Evolutionary conservation across 2,329 filamentous ascomycete species (phyloP), one percentile per base, ranked within the genome.

Genomic region (Stachybotrys echinatus): DNA sequence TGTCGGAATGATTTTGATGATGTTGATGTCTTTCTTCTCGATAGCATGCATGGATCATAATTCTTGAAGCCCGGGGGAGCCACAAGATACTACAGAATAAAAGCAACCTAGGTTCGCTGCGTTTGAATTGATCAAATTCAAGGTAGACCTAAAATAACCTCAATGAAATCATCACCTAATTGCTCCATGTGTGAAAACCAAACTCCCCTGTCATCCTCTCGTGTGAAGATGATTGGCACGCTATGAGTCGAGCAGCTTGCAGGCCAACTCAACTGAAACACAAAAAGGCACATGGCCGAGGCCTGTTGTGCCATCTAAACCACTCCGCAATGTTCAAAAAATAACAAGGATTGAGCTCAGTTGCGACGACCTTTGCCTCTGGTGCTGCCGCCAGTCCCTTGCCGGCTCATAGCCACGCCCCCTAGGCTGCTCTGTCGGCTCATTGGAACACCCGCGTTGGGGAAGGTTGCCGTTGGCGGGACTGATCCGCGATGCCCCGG

Each of bases 351-450:
- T n/a, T n/a, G n/a, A n/a, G n/a, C n/a, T n/a, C n/a, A 68, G 47
- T 60, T 64, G 58, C 70, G 69, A 47, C 70, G 65, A 47, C 68
- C 62, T 60, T 73, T 74, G 45, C 77, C 77, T 47, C 77, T 70
- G 20, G 72, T 73, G 54, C 76, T 80, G 42, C 73, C 70, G 21
- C 70, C 67, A 46, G 73, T 77, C 23, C 75, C 75, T 58, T 78
- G 74, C 20, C 80, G 71, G 55, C 77, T 82, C 79, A 82, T 82
- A 12, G 76, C 69, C 27, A 74, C 74, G 40, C 79, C 80, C 21
- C 77, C 77, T 4, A 75, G 67, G 48, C 77, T 80, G 64, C 75
- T 80, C 61, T 78, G 76, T 37, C 77, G 74, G 57, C 77, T 81
- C 75, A 81, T 81, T 1, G 78, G 73, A 14, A 69, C 68, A 0